Percentiles rank a stretch among this genome's conserved stretches.
These are phyloP conservation scores for Aspergillus asperescens DNA, from an alignment of 495 filamentous ascomycete genomes.

Conservation along the genomic window DNA sequence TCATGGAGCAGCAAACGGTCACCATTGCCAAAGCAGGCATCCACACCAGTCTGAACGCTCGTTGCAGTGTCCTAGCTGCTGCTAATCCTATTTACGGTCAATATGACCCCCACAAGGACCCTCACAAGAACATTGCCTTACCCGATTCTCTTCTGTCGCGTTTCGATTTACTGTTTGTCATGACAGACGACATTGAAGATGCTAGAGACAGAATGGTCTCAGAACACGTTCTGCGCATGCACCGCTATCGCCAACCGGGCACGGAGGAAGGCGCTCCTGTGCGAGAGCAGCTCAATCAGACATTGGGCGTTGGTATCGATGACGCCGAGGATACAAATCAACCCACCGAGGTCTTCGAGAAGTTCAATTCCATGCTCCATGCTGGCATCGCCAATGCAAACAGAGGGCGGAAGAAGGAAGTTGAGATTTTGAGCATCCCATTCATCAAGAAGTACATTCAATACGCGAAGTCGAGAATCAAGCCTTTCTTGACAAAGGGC, in stretches of 20 bases:
- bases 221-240: conserved; percentile 96
- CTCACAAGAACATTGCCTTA: conserved; percentile 96
- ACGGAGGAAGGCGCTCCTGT: conserved; percentile 95
- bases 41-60: conserved; percentile 93
- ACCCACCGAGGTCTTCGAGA: conserved; percentile 89
- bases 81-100: conserved; percentile 98
- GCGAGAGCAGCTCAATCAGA: conserved; percentile 78
- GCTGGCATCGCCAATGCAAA: conserved; percentile 75
- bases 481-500: conserved; percentile 86
- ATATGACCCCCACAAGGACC: conserved; percentile 98
- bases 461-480: conserved; percentile 89
- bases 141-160: conserved; percentile 95
- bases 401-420: conserved; percentile 65
- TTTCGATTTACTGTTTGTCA: conserved; percentile 98
- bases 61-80: conserved; percentile 93
- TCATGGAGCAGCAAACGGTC: conserved; percentile 99
- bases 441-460: conserved; percentile 99
- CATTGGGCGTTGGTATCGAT: conserved; percentile 83
- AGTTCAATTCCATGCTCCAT: conserved; percentile 94
- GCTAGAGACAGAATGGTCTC: conserved; percentile 84
- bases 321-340: conserved; percentile 64
- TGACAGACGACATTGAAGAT: conserved; percentile 97
- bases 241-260: conserved; percentile 89
- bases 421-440: conserved; percentile 92
- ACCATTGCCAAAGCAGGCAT: conserved; percentile 99